A percentile compares a stretch with the other conserved stretches of the same genome.
These are phyloP conservation scores for Stemphylium lycopersici DNA, from an alignment of 2,329 filamentous ascomycete species.

Conservation along the genomic window DNA sequence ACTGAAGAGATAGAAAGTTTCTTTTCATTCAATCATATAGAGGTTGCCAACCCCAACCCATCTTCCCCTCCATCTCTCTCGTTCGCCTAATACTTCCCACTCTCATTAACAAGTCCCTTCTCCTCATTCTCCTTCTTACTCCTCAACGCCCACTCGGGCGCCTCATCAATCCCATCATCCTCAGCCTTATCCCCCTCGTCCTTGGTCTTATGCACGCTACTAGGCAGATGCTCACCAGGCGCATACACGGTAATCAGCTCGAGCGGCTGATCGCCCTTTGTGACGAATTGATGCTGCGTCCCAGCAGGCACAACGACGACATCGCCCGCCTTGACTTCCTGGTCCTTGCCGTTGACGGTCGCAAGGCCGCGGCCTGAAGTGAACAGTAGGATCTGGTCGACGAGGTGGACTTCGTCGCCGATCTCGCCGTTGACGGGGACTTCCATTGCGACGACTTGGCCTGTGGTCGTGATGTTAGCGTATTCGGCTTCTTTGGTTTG, in stretches of 20 bases:
- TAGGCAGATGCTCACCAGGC: constrained; percentile 66
- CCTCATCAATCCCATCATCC: constrained; percentile 65
- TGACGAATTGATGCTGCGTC: constrained; percentile 70
- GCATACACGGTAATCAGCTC: constrained; percentile 69
- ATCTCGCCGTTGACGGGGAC: constrained; percentile 69
- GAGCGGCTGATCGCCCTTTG: constrained; percentile 63
- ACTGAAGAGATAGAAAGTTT: too few species aligned
- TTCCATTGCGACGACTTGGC: constrained; percentile 69
- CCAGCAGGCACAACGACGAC: constrained; percentile 69
- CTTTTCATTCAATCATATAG: too few species aligned
- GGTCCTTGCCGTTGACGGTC: constrained; percentile 64
- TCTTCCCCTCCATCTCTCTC: neutral
- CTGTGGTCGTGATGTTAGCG: neutral
- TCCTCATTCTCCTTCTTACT: constrained; percentile 65
- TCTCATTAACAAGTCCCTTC: constrained; percentile 59
- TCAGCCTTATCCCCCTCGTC: constrained; percentile 68
- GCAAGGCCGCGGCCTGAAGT: constrained; percentile 65
- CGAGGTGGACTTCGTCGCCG: constrained; percentile 68
- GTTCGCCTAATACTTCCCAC: constrained; percentile 37
- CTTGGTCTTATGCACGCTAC: constrained; percentile 67
- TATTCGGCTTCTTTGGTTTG: too few species aligned
- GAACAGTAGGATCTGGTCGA: constrained; percentile 70
- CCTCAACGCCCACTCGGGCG: constrained; percentile 64
- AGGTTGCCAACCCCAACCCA: too few species aligned
- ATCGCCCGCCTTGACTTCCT: constrained; percentile 62